phyloP scores from a whole-genome alignment of 1,284 basidiomycete genomes.

The Rhizoctonia solani region DNA sequence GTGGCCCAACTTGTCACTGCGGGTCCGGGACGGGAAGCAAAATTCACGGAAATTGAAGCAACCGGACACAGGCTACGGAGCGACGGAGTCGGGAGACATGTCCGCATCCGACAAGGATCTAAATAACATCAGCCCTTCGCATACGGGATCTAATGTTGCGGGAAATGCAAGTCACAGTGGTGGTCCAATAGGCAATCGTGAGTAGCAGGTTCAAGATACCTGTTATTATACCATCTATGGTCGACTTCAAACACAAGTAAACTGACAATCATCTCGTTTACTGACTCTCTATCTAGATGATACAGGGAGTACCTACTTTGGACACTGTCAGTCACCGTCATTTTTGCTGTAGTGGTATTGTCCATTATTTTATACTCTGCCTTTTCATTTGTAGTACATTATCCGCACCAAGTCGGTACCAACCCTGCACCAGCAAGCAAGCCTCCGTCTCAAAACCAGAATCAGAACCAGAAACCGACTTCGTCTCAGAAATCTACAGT shows the following conservation, averaged over 20 bases:
- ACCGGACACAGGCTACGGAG: constrained; percentile 31
- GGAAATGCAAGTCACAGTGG: not conserved
- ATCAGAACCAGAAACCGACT: constrained; percentile 6
- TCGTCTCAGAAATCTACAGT: constrained; percentile 9
- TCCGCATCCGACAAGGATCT: constrained; percentile 35
- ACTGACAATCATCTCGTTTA: no score
- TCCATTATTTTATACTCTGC: not conserved
- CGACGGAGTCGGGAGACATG: constrained; percentile 35
- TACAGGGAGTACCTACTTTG: not conserved
- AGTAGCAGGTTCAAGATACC: not conserved
- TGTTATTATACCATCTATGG: no score
- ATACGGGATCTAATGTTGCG: constrained; percentile 24
- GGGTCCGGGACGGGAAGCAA: constrained; percentile 28
- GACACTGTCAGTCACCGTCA: not conserved
- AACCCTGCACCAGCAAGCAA: not conserved
- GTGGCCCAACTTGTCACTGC: not conserved
- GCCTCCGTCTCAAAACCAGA: constrained; percentile 12
- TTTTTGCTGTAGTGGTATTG: not conserved
- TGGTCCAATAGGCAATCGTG: constrained; percentile 12
- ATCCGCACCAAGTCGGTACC: not conserved
- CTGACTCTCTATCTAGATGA: not conserved
- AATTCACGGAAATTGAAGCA: constrained; percentile 30
- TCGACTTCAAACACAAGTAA: no score
- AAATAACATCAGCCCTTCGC: constrained; percentile 28
- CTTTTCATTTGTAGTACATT: constrained; percentile 7